phyloP scores from a whole-genome alignment of 2,329 filamentous ascomycete species.

The Phoma sp. region DNA sequence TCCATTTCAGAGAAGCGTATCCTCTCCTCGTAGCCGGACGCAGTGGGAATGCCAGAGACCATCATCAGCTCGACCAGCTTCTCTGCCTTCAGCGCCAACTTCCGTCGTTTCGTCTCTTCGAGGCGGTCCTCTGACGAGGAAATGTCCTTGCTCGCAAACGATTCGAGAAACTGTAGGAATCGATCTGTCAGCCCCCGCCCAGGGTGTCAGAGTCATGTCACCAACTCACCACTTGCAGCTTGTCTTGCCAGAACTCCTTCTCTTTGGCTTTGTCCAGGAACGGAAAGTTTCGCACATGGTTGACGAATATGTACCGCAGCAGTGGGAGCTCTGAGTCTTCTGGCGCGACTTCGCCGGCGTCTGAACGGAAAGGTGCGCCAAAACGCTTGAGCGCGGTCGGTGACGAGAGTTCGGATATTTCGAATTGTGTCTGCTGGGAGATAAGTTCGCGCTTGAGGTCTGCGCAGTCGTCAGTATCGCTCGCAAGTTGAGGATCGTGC shows the following conservation, averaged over 20 bases:
- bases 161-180: slow-evolving; percentile 80
- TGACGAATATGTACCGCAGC: slow-evolving; percentile 94
- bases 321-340: slow-evolving; percentile 93
- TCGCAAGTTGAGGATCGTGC: not conserved
- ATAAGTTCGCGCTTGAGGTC: slow-evolving; percentile 97
- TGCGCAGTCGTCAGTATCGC: slow-evolving; percentile 47
- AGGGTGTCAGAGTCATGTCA: slow-evolving; percentile 4
- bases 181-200: slow-evolving; percentile 25
- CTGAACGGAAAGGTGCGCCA: slow-evolving; percentile 91
- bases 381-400: slow-evolving; percentile 94
- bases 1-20: slow-evolving; percentile 97
- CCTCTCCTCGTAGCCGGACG: slow-evolving; percentile 95
- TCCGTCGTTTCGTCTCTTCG: slow-evolving; percentile 93
- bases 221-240: slow-evolving; percentile 83
- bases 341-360: slow-evolving; percentile 89
- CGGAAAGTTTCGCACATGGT: slow-evolving; percentile 96
- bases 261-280: slow-evolving; percentile 96
- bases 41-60: slow-evolving; percentile 94
- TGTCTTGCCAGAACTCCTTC: slow-evolving; percentile 99
- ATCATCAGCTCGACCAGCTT: slow-evolving; percentile 99
- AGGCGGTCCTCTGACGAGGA: slow-evolving; percentile 95
- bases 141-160: slow-evolving; percentile 95
- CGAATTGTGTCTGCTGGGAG: slow-evolving; percentile 83
- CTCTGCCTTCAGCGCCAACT: slow-evolving; percentile 88
- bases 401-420: slow-evolving; percentile 91